Evolutionary conservation across 208 protist species (phyloP), one percentile per base, ranked within the genome.

Genomic region (Acanthamoeba sp.): DNA sequence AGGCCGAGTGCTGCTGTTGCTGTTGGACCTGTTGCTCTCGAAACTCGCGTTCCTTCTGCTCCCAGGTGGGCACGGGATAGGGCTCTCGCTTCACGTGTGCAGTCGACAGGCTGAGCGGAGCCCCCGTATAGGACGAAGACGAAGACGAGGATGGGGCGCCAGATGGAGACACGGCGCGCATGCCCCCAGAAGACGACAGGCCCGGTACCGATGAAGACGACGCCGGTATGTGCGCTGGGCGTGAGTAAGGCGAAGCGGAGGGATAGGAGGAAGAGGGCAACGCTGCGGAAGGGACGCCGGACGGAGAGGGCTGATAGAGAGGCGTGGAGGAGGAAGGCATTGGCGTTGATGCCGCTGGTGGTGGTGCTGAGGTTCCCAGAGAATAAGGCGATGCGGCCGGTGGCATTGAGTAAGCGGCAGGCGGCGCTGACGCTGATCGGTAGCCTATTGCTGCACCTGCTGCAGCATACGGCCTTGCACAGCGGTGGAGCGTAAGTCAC

Each of bases 31-130:
- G 59, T 34, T 69, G 59, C 18, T 69, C 78, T 59, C 42, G 34
- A 50, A 84, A 84, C 48, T 87, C 78, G 78, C 78, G 78, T 20
- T 87, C 78, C 45, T 87, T 87, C n/a, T 87, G 78, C 34, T 87
- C 78, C 78, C 78, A 87, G 9, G 78, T 57, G 18, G 78, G 38
- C 45, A 87, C 78, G n/a, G 45, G 2, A 36, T 50, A 57, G 38
- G 78, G 78, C 22, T 80, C 34, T 45, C 36, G 71, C 71, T 80
- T 45, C 36, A 80, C 36, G 40, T 80, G 71, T 18, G 34, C 6
- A 0, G 71, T 80, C 3, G 71, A 45, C 2, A 80, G 71, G 38
- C 78, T 87, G 27, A 57, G 24, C 42, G 78, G 45, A 5, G 78
- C 42, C n/a, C 38, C 38, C 1, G 69, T 78, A 18, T 38, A 78